These are phyloP conservation scores for Hansenula lynferdii DNA, from an alignment of 1,139 yeast genomes.

Conservation along the genomic window DNA sequence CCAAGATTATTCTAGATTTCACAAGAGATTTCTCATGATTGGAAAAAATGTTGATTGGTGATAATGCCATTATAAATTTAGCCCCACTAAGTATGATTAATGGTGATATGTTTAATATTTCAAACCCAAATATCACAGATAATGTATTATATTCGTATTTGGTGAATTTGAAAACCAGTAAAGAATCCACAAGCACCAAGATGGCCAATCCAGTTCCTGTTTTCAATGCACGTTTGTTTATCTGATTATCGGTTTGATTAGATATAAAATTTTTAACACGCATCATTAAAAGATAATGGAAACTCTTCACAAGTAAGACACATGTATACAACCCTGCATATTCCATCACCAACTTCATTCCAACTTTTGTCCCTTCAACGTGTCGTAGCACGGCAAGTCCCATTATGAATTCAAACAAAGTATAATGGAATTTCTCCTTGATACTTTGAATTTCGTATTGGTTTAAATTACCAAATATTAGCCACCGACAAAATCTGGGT, in stretches of 20 bases:
- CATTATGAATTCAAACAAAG: conserved; percentile 40
- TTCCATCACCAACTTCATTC: conserved; percentile 27
- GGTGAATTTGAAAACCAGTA: conserved; percentile 30
- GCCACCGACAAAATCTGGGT: conserved; percentile 31
- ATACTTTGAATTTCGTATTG: conserved; percentile 28
- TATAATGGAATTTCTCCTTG: conserved; percentile 34
- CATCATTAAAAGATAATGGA: conserved; percentile 35
- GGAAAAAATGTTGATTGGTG: neutral
- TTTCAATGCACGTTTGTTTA: conserved; percentile 15
- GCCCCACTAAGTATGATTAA: conserved; percentile 34
- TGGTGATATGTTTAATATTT: conserved; percentile 38
- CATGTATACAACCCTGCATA: conserved; percentile 38
- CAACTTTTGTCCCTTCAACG: conserved; percentile 16
- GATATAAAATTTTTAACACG: conserved; percentile 25
- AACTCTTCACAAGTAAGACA: conserved; percentile 36
- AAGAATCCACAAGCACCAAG: conserved; percentile 31
- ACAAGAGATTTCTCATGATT: conserved; percentile 14
- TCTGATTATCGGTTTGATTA: conserved; percentile 9
- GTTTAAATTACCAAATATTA: conserved; percentile 31
- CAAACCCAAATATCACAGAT: conserved; percentile 41
- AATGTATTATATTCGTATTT: conserved; percentile 32
- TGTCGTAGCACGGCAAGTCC: conserved; percentile 34
- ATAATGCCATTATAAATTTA: conserved; percentile 24
- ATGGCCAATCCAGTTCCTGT: conserved; percentile 37
- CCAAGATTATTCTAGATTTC: conserved; percentile 27